Evolutionary conservation across 1,284 basidiomycete genomes (phyloP), one percentile per base, ranked within the genome.

Genomic region (Malassezia equina): DNA sequence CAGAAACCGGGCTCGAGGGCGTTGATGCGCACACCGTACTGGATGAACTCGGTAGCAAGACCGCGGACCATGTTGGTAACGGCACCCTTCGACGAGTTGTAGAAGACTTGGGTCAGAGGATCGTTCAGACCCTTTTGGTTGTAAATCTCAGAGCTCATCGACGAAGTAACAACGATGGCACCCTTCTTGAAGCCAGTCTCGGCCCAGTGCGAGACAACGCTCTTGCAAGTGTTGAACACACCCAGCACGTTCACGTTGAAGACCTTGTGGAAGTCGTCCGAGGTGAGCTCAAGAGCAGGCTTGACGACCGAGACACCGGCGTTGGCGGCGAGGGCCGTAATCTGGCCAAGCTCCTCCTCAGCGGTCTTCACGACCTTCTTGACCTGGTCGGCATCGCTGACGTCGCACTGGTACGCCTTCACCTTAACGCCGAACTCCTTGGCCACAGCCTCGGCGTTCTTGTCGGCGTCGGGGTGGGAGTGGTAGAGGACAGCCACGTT

Each of bases 401-500:
- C 73, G 43, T 75, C 73, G 56, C 71, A 74, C 64, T 75, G 65
- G 63, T 75, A 75, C 7, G 73, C 73, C 65, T 71, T 70, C 54
- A 55, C 58, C 65, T 74, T 70, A 54, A 66, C 62, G 34, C 62
- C 61, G 34, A 60, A 71, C 61, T 71, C 65, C 61, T 73, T 67
- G 52, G 73, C 67, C 15, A 73, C 64, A 34, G 49, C 41, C 36
- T 55, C 68, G 51, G 71, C 71, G 15, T 61, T 58, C 53, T 73
- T 66, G 42, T 71, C 65, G 2, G 71, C 70, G 58, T 73, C 66
- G 52, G 71, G 71, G 63, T 73, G 65, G 31, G 65, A 68, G 50
- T 64, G 69, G 65, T 67, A 73, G 47, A 73, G 51, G 57, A 73
- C 70, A 55, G 69, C 73, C 2, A 75, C 67, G 55, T 72, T 70